Base-by-base conservation (phyloP, 768 basidiomycete species). In the Leucocoprinus leucothites region DNA sequence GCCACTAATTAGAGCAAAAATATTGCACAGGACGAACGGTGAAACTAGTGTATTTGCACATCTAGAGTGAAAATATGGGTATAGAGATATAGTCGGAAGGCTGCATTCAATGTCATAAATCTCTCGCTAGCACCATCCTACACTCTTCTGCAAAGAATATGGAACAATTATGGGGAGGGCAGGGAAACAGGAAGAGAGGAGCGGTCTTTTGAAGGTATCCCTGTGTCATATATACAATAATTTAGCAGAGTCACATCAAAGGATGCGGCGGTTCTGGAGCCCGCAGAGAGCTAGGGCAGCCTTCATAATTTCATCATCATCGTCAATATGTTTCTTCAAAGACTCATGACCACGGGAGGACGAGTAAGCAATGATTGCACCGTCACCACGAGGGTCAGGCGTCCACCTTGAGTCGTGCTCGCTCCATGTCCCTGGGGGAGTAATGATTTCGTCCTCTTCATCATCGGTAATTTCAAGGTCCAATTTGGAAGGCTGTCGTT, bases 221-320 rank as follows among this genome's bases (percentile, higher is more conserved):
- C 47, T 22, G 28, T 48, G 31, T 56, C 13, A 38, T 56, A 36
- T 49, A 24, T 48, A 56, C 47, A 56, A 35, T 43, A 42, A 9
- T 13, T 16, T 35, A 21, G 11, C 14, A n/a, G 7, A n/a, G 16
- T 28, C 28, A 1, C 19, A 22, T 58, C 38, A 56, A 51, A 56
- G 38, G 18, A 8, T 3, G 34, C 58, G 58, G 18, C 67, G 60
- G 49, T 70, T 67, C 25, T 76, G 75, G 53, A 81, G 71, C 31
- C 86, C 86, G 64, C 86, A 88, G 18, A 89, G 68, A 41, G 81
- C 82, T 38, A 86, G 70, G 24, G 87, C 87, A 21, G 85, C 87
- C 57, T 79, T 80, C 82, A 89, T 85, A 69, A 82, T 81, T 53
- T 86, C 86, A 31, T 85, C 81, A 64, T 87, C 83, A 43, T 79